Base-by-base conservation (phyloP, 768 basidiomycete genomes). In the Agaricus sinodeliciosus region DNA sequence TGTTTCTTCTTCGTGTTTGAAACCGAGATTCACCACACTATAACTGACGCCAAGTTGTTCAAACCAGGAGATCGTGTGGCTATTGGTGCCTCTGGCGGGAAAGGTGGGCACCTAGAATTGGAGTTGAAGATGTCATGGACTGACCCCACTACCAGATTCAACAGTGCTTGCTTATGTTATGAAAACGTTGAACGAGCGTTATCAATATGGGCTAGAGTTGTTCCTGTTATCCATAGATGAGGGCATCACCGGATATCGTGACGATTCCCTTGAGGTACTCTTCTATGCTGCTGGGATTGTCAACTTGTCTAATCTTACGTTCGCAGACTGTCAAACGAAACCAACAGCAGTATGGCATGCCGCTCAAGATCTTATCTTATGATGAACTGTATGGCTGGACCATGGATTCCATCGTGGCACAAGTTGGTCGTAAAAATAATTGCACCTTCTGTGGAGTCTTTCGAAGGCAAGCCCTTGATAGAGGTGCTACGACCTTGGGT, bases 401-500 rank as follows among this genome's bases (percentile, higher is more conserved):
- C 1, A 99, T 99, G 95, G 96, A 99, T 60, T 79, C 82, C 13
- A 90, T 99, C 51, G 95, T 99, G 43, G 78, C 84, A n/a, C 85
- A 94, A 67, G 82, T 98, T 22, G 96, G 96, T 28, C 84, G 82
- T 72, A 96, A 96, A 77, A 97, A 96, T 61, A 99, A 98, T 62
- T 99, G 96, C 68, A 99, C 96, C 0, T 99, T 97, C 69, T 99
- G 96, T 62, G 96, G 96, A 16, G 96, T 99, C 2, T 99, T 99
- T 64, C 77, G 96, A 51, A 78, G 96, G 42, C 96, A 98, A 65
- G 96, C 96, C 0, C 79, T 99, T 22, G 96, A 99, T 70, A 79
- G 95, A 55, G 96, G 96, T 1, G 96, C 95, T 3, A 81, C 87
- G 3, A 80, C 85, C 65, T 72, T 99, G 28, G 77, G 82, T 31